These are phyloP conservation scores for Aureobasidium namibiae DNA, from an alignment of 2,329 filamentous ascomycete species.

Conservation along the genomic window DNA sequence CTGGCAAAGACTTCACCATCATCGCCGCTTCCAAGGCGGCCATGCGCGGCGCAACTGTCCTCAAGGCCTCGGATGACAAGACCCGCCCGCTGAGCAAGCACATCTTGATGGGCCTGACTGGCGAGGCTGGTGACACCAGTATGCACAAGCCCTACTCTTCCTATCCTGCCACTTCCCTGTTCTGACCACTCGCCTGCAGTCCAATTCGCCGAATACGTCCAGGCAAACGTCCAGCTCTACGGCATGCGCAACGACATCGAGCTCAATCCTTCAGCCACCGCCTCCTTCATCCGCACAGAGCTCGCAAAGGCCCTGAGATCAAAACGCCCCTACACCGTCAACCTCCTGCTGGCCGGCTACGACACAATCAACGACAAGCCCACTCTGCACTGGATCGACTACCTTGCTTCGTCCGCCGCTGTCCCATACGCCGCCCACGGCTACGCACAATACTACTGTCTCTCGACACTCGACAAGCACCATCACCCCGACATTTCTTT, in stretches of 20 bases:
- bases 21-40: conserved; percentile 95
- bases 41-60: conserved; percentile 93
- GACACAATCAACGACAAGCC: conserved; percentile 89
- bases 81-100: conserved; percentile 86
- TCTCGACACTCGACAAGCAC: conserved; percentile 96
- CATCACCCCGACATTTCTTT: conserved; percentile 90
- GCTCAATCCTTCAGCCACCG: conserved; percentile 78
- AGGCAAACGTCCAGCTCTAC: conserved; percentile 97
- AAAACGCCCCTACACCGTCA: conserved; percentile 91
- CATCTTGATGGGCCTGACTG: conserved; percentile 89
- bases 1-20: conserved; percentile 98
- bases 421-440: conserved; percentile 95
- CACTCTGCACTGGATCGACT: conserved; percentile 93
- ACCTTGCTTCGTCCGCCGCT: conserved; percentile 78
- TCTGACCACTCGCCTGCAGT: conserved; percentile 45
- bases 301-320: conserved; percentile 85
- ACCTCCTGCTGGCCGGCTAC: conserved; percentile 87
- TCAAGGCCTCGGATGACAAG: conserved; percentile 96
- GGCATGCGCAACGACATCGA: conserved; percentile 96
- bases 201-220: conserved; percentile 98
- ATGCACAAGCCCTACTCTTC: conserved; percentile 23
- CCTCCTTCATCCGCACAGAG: conserved; percentile 89
- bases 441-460: conserved; percentile 99
- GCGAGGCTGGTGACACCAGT: conserved; percentile 94
- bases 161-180: background rate